Conservation (phyloP, 345 rosid species). For the Rhodomyrtus tomentosa region DNA sequence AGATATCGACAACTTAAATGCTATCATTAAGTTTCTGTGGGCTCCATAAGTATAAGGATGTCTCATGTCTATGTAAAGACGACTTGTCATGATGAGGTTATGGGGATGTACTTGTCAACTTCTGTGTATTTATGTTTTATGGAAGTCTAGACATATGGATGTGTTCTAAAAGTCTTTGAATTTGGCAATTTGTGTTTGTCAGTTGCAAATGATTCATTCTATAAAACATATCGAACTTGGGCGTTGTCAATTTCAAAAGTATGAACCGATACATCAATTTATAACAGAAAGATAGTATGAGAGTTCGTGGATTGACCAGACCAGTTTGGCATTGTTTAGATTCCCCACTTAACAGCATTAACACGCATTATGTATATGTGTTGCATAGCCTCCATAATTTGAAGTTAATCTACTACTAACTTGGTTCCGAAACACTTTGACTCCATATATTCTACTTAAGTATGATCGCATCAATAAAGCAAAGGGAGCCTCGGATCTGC, state of each 20-base stretch:
- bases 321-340: background rate
- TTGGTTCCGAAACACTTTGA: too few species aligned
- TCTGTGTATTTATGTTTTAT: background rate
- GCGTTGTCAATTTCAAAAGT: background rate
- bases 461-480: too few species aligned
- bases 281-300: rapidly evolving
- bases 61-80: background rate
- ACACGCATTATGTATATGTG: background rate
- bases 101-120: background rate
- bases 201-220: background rate
- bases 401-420: too few species aligned
- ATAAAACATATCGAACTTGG: background rate
- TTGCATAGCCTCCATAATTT: too few species aligned
- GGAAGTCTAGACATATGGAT: background rate
- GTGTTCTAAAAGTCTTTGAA: background rate
- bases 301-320: background rate
- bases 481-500: too few species aligned
- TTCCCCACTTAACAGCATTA: background rate
- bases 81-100: too few species aligned
- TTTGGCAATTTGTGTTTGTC: background rate
- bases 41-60: background rate
- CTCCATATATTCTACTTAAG: too few species aligned
- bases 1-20: background rate
- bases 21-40: background rate
- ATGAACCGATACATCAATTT: background rate